These are phyloP conservation scores for Claviceps paspali DNA, from an alignment of 2,329 filamentous ascomycete species.

Conservation along the genomic window DNA sequence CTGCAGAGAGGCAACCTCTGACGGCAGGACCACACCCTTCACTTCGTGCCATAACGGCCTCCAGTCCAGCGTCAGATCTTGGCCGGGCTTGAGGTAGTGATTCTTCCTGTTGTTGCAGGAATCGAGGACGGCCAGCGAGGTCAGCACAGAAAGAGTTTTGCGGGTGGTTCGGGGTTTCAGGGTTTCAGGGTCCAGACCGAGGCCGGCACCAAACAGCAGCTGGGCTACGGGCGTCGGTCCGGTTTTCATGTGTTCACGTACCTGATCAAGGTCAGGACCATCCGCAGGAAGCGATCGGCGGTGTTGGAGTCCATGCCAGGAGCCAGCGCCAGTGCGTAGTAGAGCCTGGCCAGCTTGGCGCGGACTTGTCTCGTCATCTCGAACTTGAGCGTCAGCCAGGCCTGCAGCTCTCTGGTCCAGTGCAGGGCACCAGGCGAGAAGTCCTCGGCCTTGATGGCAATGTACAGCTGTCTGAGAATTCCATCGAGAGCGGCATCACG, in stretches of 20 bases:
- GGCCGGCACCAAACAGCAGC: not conserved
- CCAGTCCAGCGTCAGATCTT: constrained; percentile 89
- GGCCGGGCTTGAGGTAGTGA: constrained; percentile 81
- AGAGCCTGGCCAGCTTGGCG: constrained; percentile 72
- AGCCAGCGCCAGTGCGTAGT: constrained; percentile 84
- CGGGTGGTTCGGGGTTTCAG: not conserved
- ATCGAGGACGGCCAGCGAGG: too few species aligned
- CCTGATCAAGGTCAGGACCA: constrained; percentile 95
- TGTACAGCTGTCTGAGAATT: constrained; percentile 87
- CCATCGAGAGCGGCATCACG: constrained; percentile 67
- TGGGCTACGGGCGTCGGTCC: too few species aligned
- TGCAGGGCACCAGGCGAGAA: constrained; percentile 87
- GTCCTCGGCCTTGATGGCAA: constrained; percentile 80
- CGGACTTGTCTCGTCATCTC: constrained; percentile 78
- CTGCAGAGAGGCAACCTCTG: constrained; percentile 58
- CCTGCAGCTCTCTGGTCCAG: constrained; percentile 91
- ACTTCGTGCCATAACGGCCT: constrained; percentile 82
- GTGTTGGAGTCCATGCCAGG: constrained; percentile 73
- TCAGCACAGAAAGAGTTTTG: constrained; percentile 1
- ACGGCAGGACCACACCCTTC: constrained; percentile 77
- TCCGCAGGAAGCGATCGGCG: constrained; percentile 83
- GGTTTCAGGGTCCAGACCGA: not conserved
- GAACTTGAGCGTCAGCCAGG: constrained; percentile 94
- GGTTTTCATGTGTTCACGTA: constrained; percentile 37
- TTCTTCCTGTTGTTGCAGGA: constrained; percentile 69